Base-by-base conservation (phyloP, 345 rosid genomes). In the Hypericum perforatum region DNA sequence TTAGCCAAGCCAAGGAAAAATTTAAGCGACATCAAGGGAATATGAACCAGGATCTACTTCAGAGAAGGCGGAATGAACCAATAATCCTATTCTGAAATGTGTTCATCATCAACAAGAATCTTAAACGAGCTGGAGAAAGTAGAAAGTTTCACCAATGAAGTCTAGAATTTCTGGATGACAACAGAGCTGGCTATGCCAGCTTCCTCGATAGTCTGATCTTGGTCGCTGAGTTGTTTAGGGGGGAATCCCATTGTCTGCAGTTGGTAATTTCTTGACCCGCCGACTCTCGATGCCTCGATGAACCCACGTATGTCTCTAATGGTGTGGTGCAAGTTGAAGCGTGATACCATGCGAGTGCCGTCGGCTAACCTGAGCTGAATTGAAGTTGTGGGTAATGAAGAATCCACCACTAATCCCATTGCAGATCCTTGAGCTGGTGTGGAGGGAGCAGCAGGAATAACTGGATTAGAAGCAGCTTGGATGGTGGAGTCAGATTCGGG, bases 181-280 rank as follows among this genome's bases (percentile, higher is more conserved):
- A 92, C 98, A 9, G 98, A 88, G 66, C 60, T 88, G 11, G 84
- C 94, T 45, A 92, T 70, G 49, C 94, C 98, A 8, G 95, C 85
- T 58, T 82, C 84, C 76, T 88, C 95, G 51, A 92, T 79, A n/a
- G 94, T 83, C 74, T 80, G 95, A 65, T 78, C 77, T 53, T 69
- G 70, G 43, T 92, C 81, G 2, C 63, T 68, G 49, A 92, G 83
- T 40, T 73, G 90, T 57, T 73, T 82, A 50, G 96, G 98, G 63
- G 98, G 98, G 63, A 92, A 92, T 12, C 98, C 95, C 98, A 88
- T 88, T 7, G 86, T 78, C 69, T 78, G 82, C 62, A 92, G 70
- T 63, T 74, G 94, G 62, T 85, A 92, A 46, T 80, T 73, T 67
- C 76, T 72, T 3, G 71, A 62, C 15, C 94, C 81, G 0, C 82